These are phyloP conservation scores for Penicillium sp. DNA, from an alignment of 2,329 filamentous ascomycete genomes.

Conservation along the genomic window DNA sequence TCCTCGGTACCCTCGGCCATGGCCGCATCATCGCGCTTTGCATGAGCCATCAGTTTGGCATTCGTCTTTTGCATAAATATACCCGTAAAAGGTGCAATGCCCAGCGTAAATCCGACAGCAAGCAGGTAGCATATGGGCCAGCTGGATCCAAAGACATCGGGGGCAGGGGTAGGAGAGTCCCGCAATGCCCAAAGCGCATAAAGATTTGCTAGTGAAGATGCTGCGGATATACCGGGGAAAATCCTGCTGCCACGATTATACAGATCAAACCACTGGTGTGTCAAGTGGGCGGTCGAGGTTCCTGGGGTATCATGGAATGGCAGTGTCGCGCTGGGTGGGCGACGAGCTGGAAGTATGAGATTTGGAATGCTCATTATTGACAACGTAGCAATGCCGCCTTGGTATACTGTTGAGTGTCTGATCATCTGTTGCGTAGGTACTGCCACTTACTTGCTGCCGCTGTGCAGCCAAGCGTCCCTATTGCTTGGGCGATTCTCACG, in stretches of 20 bases:
- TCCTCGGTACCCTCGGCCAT: slow-evolving; percentile 19
- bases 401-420: not conserved
- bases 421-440: not conserved
- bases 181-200: slow-evolving; percentile 32
- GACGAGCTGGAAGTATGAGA: slow-evolving; percentile 18
- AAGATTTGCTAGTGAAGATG: slow-evolving; percentile 52
- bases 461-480: slow-evolving; percentile 9
- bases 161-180: slow-evolving; percentile 5
- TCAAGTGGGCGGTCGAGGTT: slow-evolving; percentile 22
- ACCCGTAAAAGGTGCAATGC: slow-evolving; percentile 28
- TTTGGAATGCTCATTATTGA: slow-evolving; percentile 22
- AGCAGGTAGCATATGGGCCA: slow-evolving; percentile 20
- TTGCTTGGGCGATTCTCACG: slow-evolving; percentile 8
- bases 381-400: slow-evolving; percentile 28
- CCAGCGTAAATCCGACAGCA: slow-evolving; percentile 21
- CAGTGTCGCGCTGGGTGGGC: slow-evolving; percentile 1
- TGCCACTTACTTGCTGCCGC: slow-evolving; percentile 5
- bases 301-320: slow-evolving; percentile 11
- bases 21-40: slow-evolving; percentile 21
- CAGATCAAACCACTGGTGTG: slow-evolving; percentile 28
- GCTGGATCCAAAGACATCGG: slow-evolving; percentile 6
- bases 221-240: slow-evolving; percentile 49
- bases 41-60: slow-evolving; percentile 22
- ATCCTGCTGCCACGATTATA: slow-evolving; percentile 54
- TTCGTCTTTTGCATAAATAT: slow-evolving; percentile 26